Base-by-base conservation (phyloP, 2,329 filamentous ascomycete species). In the Colletotrichum sp. region DNA sequence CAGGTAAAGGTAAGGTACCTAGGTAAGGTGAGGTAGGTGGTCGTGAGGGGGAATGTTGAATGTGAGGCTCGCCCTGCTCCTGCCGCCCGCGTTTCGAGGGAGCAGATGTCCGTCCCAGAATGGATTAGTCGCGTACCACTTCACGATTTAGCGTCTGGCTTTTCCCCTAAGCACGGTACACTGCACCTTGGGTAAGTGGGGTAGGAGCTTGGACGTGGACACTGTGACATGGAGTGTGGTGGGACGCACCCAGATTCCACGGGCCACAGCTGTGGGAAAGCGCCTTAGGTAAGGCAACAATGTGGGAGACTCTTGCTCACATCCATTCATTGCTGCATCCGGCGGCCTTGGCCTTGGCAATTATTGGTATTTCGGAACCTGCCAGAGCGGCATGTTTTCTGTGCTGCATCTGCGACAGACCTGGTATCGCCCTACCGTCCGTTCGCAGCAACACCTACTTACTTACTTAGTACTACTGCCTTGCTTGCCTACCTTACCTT, bases 381-480 rank as follows among this genome's bases (percentile, higher is more conserved):
- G 24, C 34, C 28, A n/a, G 16, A 24, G 16, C 36, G 30, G 55
- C 61, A 28, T 32, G 8, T 34, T 61, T 67, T 48, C 64, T 67
- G 24, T n/a, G 26, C 65, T 30, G 28, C 18, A 72, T 39, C 52
- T 75, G 72, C 52, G 72, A 75, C 72, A 66, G 10, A 64, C 55
- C 64, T 64, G 48, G 66, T 70, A 74, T 74, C 71, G 71, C 34
- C 67, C 59, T 61, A 55, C 71, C 61, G 68, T 75, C 72, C 72
- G 72, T 75, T 67, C 68, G 68, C 72, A 39, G 36, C 36, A 57
- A 48, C 39, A 48, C 39, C 39, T 48, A 48, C 39, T n/a, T 48
- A n/a, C 18, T 7, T 48, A 48, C 36, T 18, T 39, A 16, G 36
- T 39, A 39, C 36, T 39, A 39, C 36, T 39, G 36, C 36, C 36